Evolutionary conservation across 495 filamentous ascomycete species (phyloP).

Genomic region (Neurospora tetrasperma): DNA sequence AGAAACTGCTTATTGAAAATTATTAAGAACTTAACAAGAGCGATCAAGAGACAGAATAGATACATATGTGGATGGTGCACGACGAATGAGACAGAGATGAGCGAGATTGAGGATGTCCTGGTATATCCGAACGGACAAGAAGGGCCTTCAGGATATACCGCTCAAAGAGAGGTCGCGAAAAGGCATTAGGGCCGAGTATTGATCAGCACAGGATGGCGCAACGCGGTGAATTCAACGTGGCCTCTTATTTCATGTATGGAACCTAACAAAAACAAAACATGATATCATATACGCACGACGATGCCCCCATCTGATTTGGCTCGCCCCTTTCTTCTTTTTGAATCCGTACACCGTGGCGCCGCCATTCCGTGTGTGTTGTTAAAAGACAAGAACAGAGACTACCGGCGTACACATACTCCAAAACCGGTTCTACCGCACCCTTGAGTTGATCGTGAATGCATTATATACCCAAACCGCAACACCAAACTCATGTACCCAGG

Average conservation of each 20-base stretch:
- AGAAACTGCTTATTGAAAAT: too few relatives aligned
- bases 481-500: not conserved
- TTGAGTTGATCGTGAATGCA: slow-evolving; percentile 17
- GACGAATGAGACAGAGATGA: too few relatives aligned
- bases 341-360: not conserved
- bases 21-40: too few relatives aligned
- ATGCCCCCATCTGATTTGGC: not conserved
- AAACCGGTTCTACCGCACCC: not conserved
- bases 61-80: too few relatives aligned
- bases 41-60: too few relatives aligned
- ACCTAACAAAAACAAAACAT: not conserved
- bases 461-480: not conserved
- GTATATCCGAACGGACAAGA: too few relatives aligned
- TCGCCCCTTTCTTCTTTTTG: slow-evolving; percentile 1
- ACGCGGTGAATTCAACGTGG: not conserved
- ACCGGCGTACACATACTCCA: not conserved
- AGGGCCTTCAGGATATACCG: not conserved
- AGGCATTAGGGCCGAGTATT: not conserved
- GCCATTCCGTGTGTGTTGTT: not conserved
- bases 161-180: not conserved
- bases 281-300: not conserved
- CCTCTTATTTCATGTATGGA: not conserved
- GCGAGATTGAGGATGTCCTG: too few relatives aligned
- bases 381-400: slow-evolving; percentile 1
- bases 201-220: not conserved